Evolutionary conservation across 192 early-diverging fungal species (phyloP).

Genomic region (Podila verticillata): DNA sequence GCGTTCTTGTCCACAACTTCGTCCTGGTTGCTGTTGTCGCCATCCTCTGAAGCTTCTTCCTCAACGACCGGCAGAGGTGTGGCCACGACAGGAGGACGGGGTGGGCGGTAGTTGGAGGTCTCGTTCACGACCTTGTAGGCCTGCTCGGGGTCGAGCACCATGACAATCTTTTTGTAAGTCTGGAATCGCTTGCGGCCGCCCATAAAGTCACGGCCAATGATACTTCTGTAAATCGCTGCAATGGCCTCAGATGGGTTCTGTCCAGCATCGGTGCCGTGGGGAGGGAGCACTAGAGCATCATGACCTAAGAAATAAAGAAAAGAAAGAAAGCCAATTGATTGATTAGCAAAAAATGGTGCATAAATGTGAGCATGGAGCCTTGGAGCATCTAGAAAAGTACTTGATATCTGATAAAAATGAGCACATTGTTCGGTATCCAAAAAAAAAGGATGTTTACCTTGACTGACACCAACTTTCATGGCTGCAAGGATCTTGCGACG

Average conservation of each 20-base stretch:
- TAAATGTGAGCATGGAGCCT: not conserved
- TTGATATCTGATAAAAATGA: not conserved
- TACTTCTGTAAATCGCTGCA: slow-evolving; percentile 42
- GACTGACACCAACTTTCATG: slow-evolving; percentile 46
- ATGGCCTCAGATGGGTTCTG: slow-evolving; percentile 47
- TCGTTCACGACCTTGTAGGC: slow-evolving; percentile 44
- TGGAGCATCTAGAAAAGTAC: not conserved
- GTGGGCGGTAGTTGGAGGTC: slow-evolving; percentile 37
- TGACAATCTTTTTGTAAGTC: slow-evolving; percentile 50
- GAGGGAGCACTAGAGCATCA: slow-evolving; percentile 48
- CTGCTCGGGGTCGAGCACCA: slow-evolving; percentile 47
- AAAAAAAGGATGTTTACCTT: slow-evolving; percentile 15
- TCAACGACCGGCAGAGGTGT: slow-evolving; percentile 24
- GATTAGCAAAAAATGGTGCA: not conserved
- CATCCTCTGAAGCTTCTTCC: not conserved
- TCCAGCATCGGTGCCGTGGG: slow-evolving; percentile 39
- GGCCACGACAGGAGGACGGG: slow-evolving; percentile 7
- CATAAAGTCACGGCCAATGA: slow-evolving; percentile 49
- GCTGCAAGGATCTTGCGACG: slow-evolving; percentile 38
- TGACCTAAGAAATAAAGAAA: slow-evolving; percentile 10
- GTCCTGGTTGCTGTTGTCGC: not conserved
- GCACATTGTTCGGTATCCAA: not conserved
- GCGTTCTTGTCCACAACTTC: not conserved
- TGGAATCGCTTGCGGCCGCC: slow-evolving; percentile 50
- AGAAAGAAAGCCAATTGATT: no score